These are phyloP conservation scores for Backusella morwellensis DNA, from an alignment of 192 early-diverging fungal species.

Conservation along the genomic window DNA sequence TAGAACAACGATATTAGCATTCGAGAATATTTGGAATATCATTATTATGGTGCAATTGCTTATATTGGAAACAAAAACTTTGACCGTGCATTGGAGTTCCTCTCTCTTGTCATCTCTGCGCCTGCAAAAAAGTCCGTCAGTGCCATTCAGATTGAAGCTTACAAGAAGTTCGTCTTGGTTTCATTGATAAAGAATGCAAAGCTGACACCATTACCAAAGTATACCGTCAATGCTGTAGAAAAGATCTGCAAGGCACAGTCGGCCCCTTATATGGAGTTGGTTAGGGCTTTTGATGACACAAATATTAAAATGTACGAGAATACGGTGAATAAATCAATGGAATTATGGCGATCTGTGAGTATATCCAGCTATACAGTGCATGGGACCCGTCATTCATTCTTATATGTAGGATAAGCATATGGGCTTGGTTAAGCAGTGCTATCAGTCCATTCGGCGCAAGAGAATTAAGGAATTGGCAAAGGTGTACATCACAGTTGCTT, in stretches of 20 bases:
- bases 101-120: slow-evolving; percentile 60
- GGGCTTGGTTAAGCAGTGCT: slow-evolving; percentile 60
- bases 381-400: too few relatives aligned
- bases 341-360: slow-evolving; percentile 35
- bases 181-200: slow-evolving; percentile 60
- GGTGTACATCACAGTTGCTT: slow-evolving; percentile 74
- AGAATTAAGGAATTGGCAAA: slow-evolving; percentile 73
- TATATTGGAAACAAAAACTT: slow-evolving; percentile 64
- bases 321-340: slow-evolving; percentile 40
- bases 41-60: slow-evolving; percentile 80
- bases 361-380: too few relatives aligned
- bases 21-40: slow-evolving; percentile 67
- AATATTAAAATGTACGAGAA: slow-evolving; percentile 39
- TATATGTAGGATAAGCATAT: slow-evolving; percentile 57
- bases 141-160: slow-evolving; percentile 74
- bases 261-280: slow-evolving; percentile 57
- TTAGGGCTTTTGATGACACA: slow-evolving; percentile 53
- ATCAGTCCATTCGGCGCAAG: slow-evolving; percentile 42
- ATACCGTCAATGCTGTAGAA: slow-evolving; percentile 45
- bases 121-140: slow-evolving; percentile 58
- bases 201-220: slow-evolving; percentile 48
- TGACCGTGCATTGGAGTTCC: slow-evolving; percentile 60
- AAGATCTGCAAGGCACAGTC: slow-evolving; percentile 41
- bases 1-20: slow-evolving; percentile 28
- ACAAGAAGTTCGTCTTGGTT: slow-evolving; percentile 67